Evolutionary conservation across 78 protist species (phyloP), one percentile per base, ranked within the genome.

Genomic region (Thecamonas trahens): DNA sequence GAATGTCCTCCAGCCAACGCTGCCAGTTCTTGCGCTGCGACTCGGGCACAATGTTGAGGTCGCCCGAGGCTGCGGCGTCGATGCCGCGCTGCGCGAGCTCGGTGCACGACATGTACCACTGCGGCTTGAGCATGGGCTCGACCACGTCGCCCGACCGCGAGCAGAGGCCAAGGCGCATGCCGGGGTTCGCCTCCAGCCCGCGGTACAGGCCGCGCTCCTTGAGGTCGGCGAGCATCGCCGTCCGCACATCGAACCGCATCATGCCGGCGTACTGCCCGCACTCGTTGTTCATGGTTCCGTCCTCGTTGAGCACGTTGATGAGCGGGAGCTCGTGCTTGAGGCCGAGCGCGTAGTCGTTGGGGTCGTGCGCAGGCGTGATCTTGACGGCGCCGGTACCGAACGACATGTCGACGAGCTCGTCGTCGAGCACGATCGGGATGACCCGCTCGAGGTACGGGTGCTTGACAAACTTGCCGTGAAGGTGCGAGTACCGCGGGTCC

Each of bases 341-440:
- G 44, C 98, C 99, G 67, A 80, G 72, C 72, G 78, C 95, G 69
- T 72, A 98, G 52, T 98, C 99, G 76, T 95, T 94, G 32, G 78
- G 88, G 74, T 95, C 99, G 75, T 96, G 99, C 13, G 58, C n/a
- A 4, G 58, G n/a, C 13, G 58, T 15, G 58, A 5, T 11, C 58
- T 6, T 6, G 13, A 26, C 88, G 82, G 69, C 73, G 55, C 98
- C 97, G 31, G 97, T 92, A n/a, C 99, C 99, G 52, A 90, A 87
- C 0, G 39, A 77, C 74, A 53, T 65, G 70, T 93, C 97, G 18
- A 97, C 99, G 20, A 93, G 82, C 37, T 45, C 49, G 1, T 64
- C 67, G 70, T 96, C 99, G 50, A 71, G 37, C 35, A 98, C 82
- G 66, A 98, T 84, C 49, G 99, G 99, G 64, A 98, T 66, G 45